phyloP scores from a whole-genome alignment of 2,329 filamentous ascomycete genomes.

The Arthroderma uncinatum region DNA sequence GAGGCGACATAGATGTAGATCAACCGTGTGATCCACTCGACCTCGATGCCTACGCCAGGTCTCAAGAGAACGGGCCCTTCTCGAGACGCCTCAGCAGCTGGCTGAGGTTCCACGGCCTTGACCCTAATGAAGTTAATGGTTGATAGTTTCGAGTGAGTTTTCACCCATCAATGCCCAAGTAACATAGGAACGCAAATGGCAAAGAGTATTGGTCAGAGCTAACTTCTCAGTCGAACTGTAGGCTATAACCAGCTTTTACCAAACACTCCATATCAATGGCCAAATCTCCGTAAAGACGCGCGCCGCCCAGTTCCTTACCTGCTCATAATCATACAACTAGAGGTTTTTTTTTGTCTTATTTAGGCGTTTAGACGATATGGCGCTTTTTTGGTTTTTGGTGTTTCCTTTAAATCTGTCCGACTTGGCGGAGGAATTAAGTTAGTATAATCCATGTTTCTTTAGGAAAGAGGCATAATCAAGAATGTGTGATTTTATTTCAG shows the following conservation, averaged over 20 bases:
- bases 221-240: not conserved
- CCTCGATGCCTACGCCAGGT: not conserved
- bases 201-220: not conserved
- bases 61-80: not conserved
- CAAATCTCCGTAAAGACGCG: not conserved
- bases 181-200: not conserved
- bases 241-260: not conserved
- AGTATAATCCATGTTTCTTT: not conserved
- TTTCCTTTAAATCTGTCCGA: not conserved
- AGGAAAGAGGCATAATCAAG: not conserved
- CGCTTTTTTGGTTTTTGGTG: not conserved
- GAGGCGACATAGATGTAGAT: not conserved
- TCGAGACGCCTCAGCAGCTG: not conserved
- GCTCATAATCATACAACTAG: not conserved
- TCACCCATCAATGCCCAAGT: not conserved
- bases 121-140: not conserved
- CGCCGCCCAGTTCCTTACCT: not conserved
- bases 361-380: not conserved
- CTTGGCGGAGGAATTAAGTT: not conserved
- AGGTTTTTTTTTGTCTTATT: not conserved
- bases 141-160: not conserved
- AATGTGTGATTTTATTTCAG: slow-evolving; percentile 6
- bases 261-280: not conserved
- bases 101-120: not conserved
- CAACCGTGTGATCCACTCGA: not conserved